Base-by-base conservation (phyloP, 495 filamentous ascomycete genomes). In the Cairneyella variabilis region DNA sequence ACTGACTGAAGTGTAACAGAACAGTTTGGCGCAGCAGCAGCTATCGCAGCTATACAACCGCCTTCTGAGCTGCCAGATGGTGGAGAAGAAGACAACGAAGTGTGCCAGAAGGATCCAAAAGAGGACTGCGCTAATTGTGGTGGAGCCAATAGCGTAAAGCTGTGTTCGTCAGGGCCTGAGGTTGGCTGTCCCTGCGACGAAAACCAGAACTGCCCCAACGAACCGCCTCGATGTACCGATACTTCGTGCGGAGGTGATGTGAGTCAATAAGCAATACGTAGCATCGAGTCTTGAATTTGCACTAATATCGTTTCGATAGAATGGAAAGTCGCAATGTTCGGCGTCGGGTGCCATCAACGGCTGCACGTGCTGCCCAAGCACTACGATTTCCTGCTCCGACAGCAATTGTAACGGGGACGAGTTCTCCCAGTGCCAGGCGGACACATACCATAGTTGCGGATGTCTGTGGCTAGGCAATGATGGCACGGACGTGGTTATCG, bases 321-420 rank as follows among this genome's bases (percentile, higher is more conserved):
- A 47, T 32, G 44, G 44, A 28, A 14, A 47, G 26, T 47, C 44
- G 23, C 44, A 47, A 18, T 47, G 44, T 47, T 28, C 11, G 3
- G 44, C 44, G 16, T 16, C 2, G 22, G 44, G 44, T 28, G 44
- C 22, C 6, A 47, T 47, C 44, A 47, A 47, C 32, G 44, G 44
- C 14, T 47, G 44, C 44, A 47, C 44, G 6, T 47, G 44, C 44
- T 47, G 44, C 26, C 44, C 44, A 47, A 32, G 26, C 26, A 47
- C 44, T 30, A 32, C 44, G 22, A 28, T 32, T 1, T 47, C 26
- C 23, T 47, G 44, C 44, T 47, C 44, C 11, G 26, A 47, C 44
- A 47, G 20, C 44, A 32, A 47, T 28, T 47, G 44, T 17, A 47
- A 28, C 23, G 44, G 44, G 8, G 44, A 44, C 22, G 41, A 22